Percentiles rank a stretch among this genome's conserved stretches.
Conservation (phyloP, 352 stramenopile genomes). For the Phytopythium chamaehyphon region DNA sequence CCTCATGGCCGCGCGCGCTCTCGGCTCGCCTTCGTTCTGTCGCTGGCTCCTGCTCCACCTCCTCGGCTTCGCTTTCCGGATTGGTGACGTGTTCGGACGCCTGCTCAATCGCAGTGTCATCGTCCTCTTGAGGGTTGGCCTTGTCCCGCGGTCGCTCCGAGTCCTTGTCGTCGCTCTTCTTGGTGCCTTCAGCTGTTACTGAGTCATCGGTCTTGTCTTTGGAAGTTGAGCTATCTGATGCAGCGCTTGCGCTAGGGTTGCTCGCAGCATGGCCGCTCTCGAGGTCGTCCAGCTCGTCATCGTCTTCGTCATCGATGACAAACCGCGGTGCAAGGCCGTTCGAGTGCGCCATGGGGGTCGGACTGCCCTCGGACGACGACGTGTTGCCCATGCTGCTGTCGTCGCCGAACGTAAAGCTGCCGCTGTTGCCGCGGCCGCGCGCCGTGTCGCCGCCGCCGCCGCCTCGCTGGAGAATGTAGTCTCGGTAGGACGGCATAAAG, state of each 20-base stretch:
- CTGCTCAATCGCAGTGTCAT: slow-evolving; percentile 1
- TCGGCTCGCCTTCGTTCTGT: neutral
- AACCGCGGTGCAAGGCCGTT: slow-evolving; percentile 56
- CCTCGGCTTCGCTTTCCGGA: slow-evolving; percentile 6
- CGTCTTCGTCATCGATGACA: slow-evolving; percentile 74
- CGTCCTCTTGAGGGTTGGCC: slow-evolving; percentile 28
- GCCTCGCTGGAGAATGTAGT: slow-evolving; percentile 81
- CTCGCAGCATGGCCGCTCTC: slow-evolving; percentile 14
- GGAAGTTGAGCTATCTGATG: neutral
- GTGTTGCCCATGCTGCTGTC: slow-evolving; percentile 10
- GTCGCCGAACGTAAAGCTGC: slow-evolving; percentile 39
- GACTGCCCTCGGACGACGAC: slow-evolving; percentile 43
- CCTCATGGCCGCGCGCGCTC: neutral
- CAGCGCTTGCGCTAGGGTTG: slow-evolving; percentile 2
- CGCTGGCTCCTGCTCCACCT: slow-evolving; percentile 3
- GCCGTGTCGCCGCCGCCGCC: slow-evolving; percentile 25
- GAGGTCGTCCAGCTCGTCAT: slow-evolving; percentile 40
- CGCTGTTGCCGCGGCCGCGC: slow-evolving; percentile 24
- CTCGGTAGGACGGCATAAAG: slow-evolving; percentile 83
- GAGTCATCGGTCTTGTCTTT: slow-evolving; percentile 9
- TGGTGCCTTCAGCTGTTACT: slow-evolving; percentile 1
- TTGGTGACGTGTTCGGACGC: too few species aligned
- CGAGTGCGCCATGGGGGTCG: slow-evolving; percentile 48
- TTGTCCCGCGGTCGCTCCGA: neutral
- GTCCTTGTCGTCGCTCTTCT: neutral